Evolutionary conservation across 768 basidiomycete species (phyloP), one percentile per base, ranked within the genome.

Genomic region (Naganishia friedmannii): DNA sequence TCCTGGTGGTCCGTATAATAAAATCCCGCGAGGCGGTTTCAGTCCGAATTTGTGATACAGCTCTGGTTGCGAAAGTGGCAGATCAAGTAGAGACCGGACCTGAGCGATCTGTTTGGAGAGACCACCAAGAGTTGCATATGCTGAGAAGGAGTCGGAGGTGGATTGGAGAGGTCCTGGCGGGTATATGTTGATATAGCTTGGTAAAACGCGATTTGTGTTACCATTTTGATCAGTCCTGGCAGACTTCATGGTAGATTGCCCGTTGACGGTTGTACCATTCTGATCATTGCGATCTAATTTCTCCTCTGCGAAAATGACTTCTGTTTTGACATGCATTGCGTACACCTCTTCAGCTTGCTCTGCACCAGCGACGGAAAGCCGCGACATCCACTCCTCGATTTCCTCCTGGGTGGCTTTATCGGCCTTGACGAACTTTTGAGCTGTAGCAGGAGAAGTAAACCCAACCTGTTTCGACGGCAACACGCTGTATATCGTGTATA

Each of bases 1-100:
- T 45, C 96, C 96, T 2, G 96, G 93, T 13, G 93, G 94, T 13
- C 96, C 96, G 79, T 97, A 89, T 1, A 99, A 86, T 23, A 98
- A 86, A 54, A 98, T 90, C 4, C 96, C 96, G 55, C 91, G 88
- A n/a, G 95, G 94, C 19, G 95, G 94, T 75, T 91, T 93, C n/a
- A 99, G 84, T 42, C 91, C 88, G 74, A 93, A 91, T 74, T 89
- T 86, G 8, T 82, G 83, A 80, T 91, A 94, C 7, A 93, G 83
- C 58, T 90, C 88, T 3, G 92, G 92, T n/a, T 87, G 87, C 13
- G 85, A 88, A 51, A 95, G 84, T 19, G 93, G 92, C 55, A 93
- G 87, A 76, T 94, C 92, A 48, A 95, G 86, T 45, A 95, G 85
- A 76, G 91, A 88, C 28, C 89, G 85, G 68, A 99, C 91, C 80